Conservation (phyloP, 768 basidiomycete species). For the Suillus placidus region DNA sequence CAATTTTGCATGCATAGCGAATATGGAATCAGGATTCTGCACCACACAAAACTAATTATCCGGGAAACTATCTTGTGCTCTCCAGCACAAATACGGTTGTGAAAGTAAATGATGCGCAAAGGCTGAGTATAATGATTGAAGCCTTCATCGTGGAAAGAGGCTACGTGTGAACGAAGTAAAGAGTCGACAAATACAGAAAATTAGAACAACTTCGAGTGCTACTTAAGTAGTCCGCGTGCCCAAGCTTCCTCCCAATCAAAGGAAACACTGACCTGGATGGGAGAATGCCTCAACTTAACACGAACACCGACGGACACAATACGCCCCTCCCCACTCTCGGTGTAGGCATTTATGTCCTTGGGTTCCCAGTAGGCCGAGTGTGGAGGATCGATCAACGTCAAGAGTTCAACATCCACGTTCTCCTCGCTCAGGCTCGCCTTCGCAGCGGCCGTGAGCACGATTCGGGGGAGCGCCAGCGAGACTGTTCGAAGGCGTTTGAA, state of each 20-base stretch:
- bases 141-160: not conserved
- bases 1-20: no score
- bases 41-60: no score
- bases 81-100: not conserved
- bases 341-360: not conserved
- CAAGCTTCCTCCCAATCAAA: slow-evolving; percentile 5
- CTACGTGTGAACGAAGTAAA: not conserved
- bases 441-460: not conserved
- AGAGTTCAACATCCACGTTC: not conserved
- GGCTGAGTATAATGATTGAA: not conserved
- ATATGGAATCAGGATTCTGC: no score
- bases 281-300: no score
- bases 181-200: not conserved
- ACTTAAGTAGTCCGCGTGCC: not conserved
- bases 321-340: not conserved
- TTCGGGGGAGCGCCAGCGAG: not conserved
- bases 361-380: not conserved
- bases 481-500: slow-evolving; percentile 30
- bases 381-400: not conserved
- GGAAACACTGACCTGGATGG: not conserved
- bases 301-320: not conserved
- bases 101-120: not conserved
- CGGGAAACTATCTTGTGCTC: not conserved
- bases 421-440: not conserved
- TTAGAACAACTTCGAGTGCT: not conserved